A percentile compares a stretch with the other conserved stretches of the same genome.
phyloP scores from a whole-genome alignment of 1,284 basidiomycete genomes.

The Coniferiporia weirii region DNA sequence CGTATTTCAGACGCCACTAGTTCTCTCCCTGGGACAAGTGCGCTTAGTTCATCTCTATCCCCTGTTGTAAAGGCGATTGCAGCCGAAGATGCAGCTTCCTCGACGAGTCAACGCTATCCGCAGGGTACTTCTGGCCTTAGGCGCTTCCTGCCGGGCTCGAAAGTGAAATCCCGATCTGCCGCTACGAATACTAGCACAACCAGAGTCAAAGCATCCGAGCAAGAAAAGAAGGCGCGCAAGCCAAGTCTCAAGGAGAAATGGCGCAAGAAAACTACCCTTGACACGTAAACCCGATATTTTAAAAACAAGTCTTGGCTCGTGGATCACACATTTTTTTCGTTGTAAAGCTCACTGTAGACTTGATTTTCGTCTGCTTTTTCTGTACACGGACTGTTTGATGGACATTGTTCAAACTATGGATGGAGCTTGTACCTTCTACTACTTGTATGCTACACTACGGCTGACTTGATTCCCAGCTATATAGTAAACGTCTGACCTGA shows the following conservation, averaged over 20 bases:
- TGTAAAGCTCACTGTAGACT: no score
- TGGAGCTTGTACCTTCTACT: no score
- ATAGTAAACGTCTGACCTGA: no score
- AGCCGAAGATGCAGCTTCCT: constrained; percentile 11
- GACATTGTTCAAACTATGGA: no score
- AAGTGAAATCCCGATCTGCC: not conserved
- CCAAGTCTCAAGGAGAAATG: constrained; percentile 13
- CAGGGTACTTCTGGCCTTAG: no score
- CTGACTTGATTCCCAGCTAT: no score
- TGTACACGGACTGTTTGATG: no score
- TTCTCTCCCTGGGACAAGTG: not conserved
- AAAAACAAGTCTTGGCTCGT: not conserved
- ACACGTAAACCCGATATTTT: constrained; percentile 2
- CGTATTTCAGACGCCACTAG: not conserved
- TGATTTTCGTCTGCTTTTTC: no score
- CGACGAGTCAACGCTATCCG: no score
- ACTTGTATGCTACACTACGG: no score
- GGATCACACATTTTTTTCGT: not conserved
- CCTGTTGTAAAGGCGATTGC: constrained; percentile 16
- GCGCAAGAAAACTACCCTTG: constrained; percentile 3
- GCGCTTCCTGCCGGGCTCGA: constrained; percentile 6
- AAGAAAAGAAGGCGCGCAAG: not conserved
- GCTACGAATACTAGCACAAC: not conserved
- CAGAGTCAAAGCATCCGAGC: not conserved
- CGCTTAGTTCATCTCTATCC: constrained; percentile 3